Percentiles rank a stretch among this genome's conserved stretches.
phyloP scores from a whole-genome alignment of 2,329 filamentous ascomycete species.

The Ceratocystis papillata region DNA sequence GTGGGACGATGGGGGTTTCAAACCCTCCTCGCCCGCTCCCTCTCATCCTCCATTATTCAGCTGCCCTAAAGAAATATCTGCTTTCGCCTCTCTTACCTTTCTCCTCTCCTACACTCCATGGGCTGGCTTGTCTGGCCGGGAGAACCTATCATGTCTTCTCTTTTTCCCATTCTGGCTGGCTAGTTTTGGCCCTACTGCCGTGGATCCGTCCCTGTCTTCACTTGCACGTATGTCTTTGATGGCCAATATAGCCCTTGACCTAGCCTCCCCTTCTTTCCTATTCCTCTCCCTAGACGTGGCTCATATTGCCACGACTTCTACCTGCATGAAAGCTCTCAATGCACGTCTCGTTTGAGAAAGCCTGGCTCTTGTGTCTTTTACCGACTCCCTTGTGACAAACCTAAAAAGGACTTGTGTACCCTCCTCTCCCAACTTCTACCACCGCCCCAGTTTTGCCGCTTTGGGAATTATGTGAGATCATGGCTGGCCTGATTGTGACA shows the following conservation, averaged over 20 bases:
- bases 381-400: slow-evolving; percentile 5
- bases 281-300: slow-evolving; percentile 4
- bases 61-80: background rate
- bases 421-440: background rate
- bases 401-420: slow-evolving; percentile 1
- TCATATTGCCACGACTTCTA: background rate
- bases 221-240: background rate
- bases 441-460: background rate
- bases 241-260: slow-evolving; percentile 1
- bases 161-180: background rate
- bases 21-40: background rate
- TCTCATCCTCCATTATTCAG: background rate
- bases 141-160: background rate
- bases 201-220: background rate
- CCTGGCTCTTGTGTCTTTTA: background rate
- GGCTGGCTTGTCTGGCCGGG: background rate
- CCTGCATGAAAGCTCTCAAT: slow-evolving; percentile 11
- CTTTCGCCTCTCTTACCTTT: background rate
- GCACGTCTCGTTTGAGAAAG: background rate
- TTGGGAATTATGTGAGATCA: background rate
- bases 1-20: no score
- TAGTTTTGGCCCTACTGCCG: no score
- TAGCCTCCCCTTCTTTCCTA: background rate
- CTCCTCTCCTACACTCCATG: background rate
- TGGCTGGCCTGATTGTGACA: background rate